Evolutionary conservation across 345 rosid genomes (phyloP).

Genomic region (Camelina neglecta): DNA sequence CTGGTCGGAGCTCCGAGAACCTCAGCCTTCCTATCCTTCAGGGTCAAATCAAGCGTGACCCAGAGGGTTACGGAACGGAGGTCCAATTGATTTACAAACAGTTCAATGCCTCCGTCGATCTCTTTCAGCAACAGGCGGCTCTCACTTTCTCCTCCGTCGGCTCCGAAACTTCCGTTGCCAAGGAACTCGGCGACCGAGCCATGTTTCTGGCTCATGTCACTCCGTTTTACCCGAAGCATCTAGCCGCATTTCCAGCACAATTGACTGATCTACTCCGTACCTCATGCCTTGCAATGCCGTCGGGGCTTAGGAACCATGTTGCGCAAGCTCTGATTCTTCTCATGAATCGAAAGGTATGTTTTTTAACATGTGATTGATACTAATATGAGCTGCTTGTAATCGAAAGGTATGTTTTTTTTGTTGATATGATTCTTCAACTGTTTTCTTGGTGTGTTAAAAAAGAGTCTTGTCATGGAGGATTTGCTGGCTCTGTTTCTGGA

Average conservation of each 20-base stretch:
- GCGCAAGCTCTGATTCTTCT: conserved; percentile 79
- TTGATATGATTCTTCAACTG: neutral
- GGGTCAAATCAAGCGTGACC: conserved; percentile 82
- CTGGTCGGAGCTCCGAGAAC: conserved; percentile 78
- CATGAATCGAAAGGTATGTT: conserved; percentile 46
- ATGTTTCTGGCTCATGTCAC: conserved; percentile 81
- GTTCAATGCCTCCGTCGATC: conserved; percentile 78
- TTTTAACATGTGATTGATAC: neutral
- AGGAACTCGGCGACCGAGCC: conserved; percentile 79
- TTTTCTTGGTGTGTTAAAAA: neutral
- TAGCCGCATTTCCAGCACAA: conserved; percentile 63
- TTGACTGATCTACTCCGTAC: conserved; percentile 67
- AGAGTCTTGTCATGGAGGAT: neutral
- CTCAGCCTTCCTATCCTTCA: conserved; percentile 69
- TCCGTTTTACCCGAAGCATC: conserved; percentile 73
- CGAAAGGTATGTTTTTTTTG: neutral
- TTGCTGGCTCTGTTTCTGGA: conserved; percentile 34
- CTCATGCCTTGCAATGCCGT: conserved; percentile 66
- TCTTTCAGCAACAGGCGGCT: conserved; percentile 81
- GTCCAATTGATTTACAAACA: conserved; percentile 66
- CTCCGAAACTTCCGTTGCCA: conserved; percentile 62
- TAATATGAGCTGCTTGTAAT: neutral
- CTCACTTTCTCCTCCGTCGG: conserved; percentile 68
- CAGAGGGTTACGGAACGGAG: conserved; percentile 82
- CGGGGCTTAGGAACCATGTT: conserved; percentile 73